Base-by-base conservation (phyloP, 371 early-diverging fungal genomes). In the Syncephalis plumigaleata region DNA sequence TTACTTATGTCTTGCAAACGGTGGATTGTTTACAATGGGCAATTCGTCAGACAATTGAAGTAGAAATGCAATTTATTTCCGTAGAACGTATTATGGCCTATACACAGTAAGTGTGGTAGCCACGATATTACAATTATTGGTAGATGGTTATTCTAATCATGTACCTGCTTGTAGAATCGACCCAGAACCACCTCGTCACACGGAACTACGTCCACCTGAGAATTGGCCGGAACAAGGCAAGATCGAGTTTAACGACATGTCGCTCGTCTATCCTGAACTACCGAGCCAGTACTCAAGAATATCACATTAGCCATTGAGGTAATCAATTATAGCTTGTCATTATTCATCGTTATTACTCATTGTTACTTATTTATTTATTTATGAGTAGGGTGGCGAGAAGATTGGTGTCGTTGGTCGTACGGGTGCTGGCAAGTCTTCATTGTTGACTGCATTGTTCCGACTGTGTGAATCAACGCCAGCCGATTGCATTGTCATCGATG, bases 401-500 rank as follows among this genome's bases (percentile, higher is more conserved):
- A 75, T 92, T 39, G 95, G 91, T 45, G 78, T 91, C 45, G 74
- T 82, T 42, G 97, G 91, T 11, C 73, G 93, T 23, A 92, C 97
- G 0, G 97, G 97, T 18, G 80, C 85, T n/a, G 97, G 98, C 38
- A 96, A 96, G 60, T 78, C 81, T 20, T 81, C 86, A 9, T 59
- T 92, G 52, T 87, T 84, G 22, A 67, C 87, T 46, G 75, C 83
- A 17, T 57, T 96, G 47, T 96, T 96, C 72, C 73, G 95, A 43
- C 72, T 96, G 43, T 71, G 91, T 26, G 97, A 96, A 51, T 76
- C 91, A 2, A 77, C 76, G 22, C 11, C 36, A 22, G 48, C 56
- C 11, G 84, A 85, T 7, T 56, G 46, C 31, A 77, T 85, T 39
- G 43, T 62, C 18, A 77, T 84, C 36, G 85, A 84, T 52, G 82